These are phyloP conservation scores for Castanopsis chinensis DNA, from an alignment of 306 rosid genomes.

Conservation along the genomic window DNA sequence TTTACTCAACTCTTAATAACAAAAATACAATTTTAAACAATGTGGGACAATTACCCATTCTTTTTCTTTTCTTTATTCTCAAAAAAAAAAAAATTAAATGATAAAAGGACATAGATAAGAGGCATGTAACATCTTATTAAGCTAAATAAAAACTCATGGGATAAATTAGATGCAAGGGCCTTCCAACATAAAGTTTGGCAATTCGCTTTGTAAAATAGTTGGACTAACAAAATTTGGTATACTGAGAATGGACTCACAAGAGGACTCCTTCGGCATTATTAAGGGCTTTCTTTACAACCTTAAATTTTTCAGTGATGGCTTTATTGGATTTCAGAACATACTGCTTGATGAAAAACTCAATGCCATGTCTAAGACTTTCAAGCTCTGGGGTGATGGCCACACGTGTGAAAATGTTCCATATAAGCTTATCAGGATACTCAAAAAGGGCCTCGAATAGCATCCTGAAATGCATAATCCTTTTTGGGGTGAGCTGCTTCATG, in stretches of 20 bases:
- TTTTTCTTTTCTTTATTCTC: too few species aligned
- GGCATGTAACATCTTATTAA: not conserved
- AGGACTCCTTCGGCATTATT: constrained; percentile 73
- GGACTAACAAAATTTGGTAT: constrained; percentile 37
- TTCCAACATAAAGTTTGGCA: not conserved
- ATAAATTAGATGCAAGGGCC: not conserved
- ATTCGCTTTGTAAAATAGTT: not conserved
- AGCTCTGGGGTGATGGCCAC: constrained; percentile 70
- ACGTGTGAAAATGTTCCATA: constrained; percentile 83
- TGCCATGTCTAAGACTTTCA: constrained; percentile 68
- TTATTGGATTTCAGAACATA: constrained; percentile 54
- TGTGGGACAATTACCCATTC: too few species aligned
- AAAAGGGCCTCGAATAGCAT: constrained; percentile 79
- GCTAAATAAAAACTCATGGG: not conserved
- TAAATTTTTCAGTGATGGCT: constrained; percentile 47
- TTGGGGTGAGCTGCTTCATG: constrained; percentile 59
- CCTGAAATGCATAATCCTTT: constrained; percentile 79
- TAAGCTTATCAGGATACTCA: constrained; percentile 47
- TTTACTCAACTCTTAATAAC: too few species aligned
- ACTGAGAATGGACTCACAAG: constrained; percentile 40
- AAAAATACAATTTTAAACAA: too few species aligned
- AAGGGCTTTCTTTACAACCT: constrained; percentile 71
- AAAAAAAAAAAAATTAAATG: too few species aligned
- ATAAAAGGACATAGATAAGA: not conserved
- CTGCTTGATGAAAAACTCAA: constrained; percentile 65